phyloP scores from a whole-genome alignment of 2,329 filamentous ascomycete species.

The Neurospora crassa region DNA sequence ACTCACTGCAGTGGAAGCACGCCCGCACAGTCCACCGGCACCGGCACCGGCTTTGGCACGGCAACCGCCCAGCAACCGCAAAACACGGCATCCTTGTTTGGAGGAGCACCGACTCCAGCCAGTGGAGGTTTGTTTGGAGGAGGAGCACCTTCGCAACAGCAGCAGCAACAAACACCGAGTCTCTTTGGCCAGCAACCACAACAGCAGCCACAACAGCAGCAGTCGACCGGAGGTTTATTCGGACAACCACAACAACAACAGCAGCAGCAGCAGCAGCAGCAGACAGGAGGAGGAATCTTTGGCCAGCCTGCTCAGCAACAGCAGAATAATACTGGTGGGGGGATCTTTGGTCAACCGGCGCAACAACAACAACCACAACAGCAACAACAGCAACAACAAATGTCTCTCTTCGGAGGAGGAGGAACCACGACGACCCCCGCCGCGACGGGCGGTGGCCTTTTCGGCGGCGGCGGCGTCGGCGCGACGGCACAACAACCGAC shows the following conservation, averaged over 20 bases:
- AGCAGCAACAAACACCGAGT: slow-evolving; percentile 17
- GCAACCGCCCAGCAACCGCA: slow-evolving; percentile 17
- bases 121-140: slow-evolving; percentile 4
- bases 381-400: slow-evolving; percentile 5
- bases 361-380: slow-evolving; percentile 11
- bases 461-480: slow-evolving; percentile 8
- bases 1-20: slow-evolving; percentile 22
- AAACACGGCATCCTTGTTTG: slow-evolving; percentile 14
- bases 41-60: slow-evolving; percentile 23
- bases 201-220: slow-evolving; percentile 11
- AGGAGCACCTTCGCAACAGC: slow-evolving; percentile 6
- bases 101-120: slow-evolving; percentile 7
- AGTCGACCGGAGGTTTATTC: slow-evolving; percentile 24
- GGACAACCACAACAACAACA: slow-evolving; percentile 17
- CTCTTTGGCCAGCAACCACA: slow-evolving; percentile 5
- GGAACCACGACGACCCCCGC: not conserved
- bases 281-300: slow-evolving; percentile 24
- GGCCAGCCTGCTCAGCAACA: slow-evolving; percentile 15
- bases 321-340: slow-evolving; percentile 3
- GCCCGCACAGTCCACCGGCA: slow-evolving; percentile 23
- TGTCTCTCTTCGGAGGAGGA: slow-evolving; percentile 6
- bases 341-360: slow-evolving; percentile 19
- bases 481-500: not conserved
- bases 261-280: slow-evolving; percentile 19
- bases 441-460: slow-evolving; percentile 12